Conservation (phyloP, 1,284 basidiomycete genomes). For the Cutaneotrichosporon dermatis region DNA sequence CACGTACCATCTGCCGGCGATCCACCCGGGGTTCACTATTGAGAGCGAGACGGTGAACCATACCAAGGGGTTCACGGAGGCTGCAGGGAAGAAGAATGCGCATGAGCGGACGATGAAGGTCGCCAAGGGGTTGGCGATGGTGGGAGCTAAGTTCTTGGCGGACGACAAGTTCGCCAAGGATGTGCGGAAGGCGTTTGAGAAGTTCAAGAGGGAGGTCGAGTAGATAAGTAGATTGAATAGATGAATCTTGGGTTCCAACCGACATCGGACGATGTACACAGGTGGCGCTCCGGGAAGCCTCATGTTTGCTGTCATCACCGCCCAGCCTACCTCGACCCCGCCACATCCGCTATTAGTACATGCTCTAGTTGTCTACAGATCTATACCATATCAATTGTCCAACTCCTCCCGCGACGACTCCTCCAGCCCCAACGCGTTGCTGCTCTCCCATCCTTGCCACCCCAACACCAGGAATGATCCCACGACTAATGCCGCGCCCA, state of each 20-base stretch:
- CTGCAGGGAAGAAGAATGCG: slow-evolving; percentile 28
- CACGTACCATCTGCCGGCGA: slow-evolving; percentile 22
- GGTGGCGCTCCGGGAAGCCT: too few species aligned
- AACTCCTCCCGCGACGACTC: not conserved
- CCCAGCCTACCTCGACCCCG: too few species aligned
- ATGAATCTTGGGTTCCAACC: too few species aligned
- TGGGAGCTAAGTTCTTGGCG: slow-evolving; percentile 38
- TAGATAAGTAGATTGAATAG: too few species aligned
- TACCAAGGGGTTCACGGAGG: slow-evolving; percentile 27
- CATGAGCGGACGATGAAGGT: slow-evolving; percentile 39
- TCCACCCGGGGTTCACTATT: slow-evolving; percentile 23
- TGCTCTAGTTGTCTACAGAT: slow-evolving; percentile 2
- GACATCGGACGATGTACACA: too few species aligned
- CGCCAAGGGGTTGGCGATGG: slow-evolving; percentile 43
- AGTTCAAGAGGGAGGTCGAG: slow-evolving; percentile 19
- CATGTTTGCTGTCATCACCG: too few species aligned
- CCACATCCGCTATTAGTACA: not conserved
- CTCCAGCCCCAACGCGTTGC: slow-evolving; percentile 4
- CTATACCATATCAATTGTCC: not conserved
- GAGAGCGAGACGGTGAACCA: slow-evolving; percentile 23
- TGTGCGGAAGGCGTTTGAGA: slow-evolving; percentile 27
- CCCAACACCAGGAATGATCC: slow-evolving; percentile 52
- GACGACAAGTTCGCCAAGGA: slow-evolving; percentile 41
- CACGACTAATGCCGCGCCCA: slow-evolving; percentile 58
- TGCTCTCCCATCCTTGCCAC: slow-evolving; percentile 41